Base-by-base conservation (phyloP, 352 stramenopile genomes). In the Phytophthora rubi region DNA sequence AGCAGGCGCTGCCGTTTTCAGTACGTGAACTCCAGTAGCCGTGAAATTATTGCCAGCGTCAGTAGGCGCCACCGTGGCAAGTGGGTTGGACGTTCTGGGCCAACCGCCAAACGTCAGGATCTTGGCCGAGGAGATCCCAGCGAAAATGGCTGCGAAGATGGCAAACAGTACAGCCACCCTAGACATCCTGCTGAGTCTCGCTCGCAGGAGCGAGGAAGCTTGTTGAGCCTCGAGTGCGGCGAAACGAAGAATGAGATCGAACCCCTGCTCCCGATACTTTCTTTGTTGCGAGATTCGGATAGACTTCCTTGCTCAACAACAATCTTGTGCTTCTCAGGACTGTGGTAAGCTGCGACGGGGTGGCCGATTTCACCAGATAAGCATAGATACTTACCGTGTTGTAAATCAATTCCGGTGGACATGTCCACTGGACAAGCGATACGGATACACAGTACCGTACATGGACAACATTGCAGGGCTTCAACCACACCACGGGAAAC, bases 401-500 rank as follows among this genome's bases (percentile, higher is more conserved):
- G 62, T 65, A 70, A 65, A 70, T 54, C 63, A 53, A 59, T 70
- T 65, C 62, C 63, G 63, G 54, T 65, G 63, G 45, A 65, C 44
- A 66, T 28, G 18, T 26, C 44, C 44, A 23, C 44, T 23, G 44
- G 4, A 26, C 44, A 51, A 26, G 16, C 44, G 44, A 51, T 30
- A 30, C 28, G 28, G 28, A 30, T 30, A 30, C 28, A 6, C 28
- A 28, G 26, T 28, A 30, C 28, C 0, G 28, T 30, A 30, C 28
- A 30, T 6, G 28, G 3, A 51, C 16, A 26, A 26, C 44, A 51
- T 51, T 51, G 44, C 15, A 47, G 12, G 39, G 39, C 39, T 47
- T 47, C 39, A 47, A 47, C 39, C 4, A 47, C 13, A 51, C 39
- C n/a, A 51, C 44, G 44, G n/a, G 16, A 26, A 51, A 18, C 44